These are phyloP conservation scores for Fistulifera solaris DNA, from an alignment of 108 stramenopile genomes.

Conservation along the genomic window DNA sequence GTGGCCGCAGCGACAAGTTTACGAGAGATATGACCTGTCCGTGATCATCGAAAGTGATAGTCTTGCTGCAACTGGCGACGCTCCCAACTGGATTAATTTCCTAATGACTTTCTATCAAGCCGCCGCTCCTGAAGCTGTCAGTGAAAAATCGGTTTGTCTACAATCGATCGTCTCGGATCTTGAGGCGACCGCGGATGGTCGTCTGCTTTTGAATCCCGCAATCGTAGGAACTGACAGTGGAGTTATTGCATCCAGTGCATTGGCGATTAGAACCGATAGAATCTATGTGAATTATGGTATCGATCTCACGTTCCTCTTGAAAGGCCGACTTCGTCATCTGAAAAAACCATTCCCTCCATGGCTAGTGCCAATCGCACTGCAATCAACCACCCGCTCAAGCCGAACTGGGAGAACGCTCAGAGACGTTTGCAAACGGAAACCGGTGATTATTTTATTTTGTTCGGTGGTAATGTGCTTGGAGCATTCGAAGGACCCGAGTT, in stretches of 20 bases:
- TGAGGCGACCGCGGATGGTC: not conserved
- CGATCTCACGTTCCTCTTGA: slow-evolving; percentile 3
- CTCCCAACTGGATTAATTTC: slow-evolving; percentile 4
- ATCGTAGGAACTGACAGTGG: not conserved
- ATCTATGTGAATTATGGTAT: slow-evolving; percentile 19
- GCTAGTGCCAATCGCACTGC: too few species aligned
- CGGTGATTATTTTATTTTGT: slow-evolving; percentile 17
- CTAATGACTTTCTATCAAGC: not conserved
- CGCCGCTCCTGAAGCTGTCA: not conserved
- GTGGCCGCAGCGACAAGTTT: slow-evolving; percentile 1
- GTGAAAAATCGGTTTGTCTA: not conserved
- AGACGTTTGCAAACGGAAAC: not conserved
- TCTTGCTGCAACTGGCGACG: not conserved
- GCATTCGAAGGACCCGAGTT: slow-evolving; percentile 8
- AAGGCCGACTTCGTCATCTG: not conserved
- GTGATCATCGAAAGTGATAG: not conserved
- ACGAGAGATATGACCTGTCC: not conserved
- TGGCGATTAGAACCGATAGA: slow-evolving; percentile 9
- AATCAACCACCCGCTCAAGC: not conserved
- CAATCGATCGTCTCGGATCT: not conserved
- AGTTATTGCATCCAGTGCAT: slow-evolving; percentile 3
- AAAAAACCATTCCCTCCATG: too few species aligned
- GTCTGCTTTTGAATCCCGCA: not conserved
- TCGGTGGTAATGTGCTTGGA: slow-evolving; percentile 10
- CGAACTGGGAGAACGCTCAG: not conserved